These are phyloP conservation scores for Penicillium herquei DNA, from an alignment of 495 filamentous ascomycete species.

Conservation along the genomic window DNA sequence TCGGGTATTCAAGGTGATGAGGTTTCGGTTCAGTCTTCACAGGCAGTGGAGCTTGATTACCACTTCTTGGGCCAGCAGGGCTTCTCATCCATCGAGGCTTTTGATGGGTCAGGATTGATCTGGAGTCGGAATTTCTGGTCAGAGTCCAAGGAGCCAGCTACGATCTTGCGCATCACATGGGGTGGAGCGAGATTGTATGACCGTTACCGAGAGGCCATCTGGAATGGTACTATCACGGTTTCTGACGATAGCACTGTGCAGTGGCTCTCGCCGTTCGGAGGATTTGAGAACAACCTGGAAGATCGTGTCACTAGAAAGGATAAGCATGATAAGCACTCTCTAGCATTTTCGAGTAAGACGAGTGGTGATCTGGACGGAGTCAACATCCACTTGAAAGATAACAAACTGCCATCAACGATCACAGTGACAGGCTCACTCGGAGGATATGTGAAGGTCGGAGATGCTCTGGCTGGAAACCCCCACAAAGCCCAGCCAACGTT, in stretches of 20 bases:
- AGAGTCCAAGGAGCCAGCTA: slow-evolving; percentile 9
- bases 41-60: slow-evolving; percentile 14
- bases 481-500: slow-evolving; percentile 27
- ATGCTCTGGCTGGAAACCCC: slow-evolving; percentile 21
- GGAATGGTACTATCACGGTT: slow-evolving; percentile 15
- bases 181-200: slow-evolving; percentile 22
- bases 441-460: slow-evolving; percentile 33
- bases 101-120: slow-evolving; percentile 16
- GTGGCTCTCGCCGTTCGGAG: slow-evolving; percentile 12
- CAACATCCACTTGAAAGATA: slow-evolving; percentile 27
- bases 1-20: slow-evolving; percentile 23
- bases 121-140: slow-evolving; percentile 17
- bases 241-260: neutral
- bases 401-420: slow-evolving; percentile 2
- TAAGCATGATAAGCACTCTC: neutral
- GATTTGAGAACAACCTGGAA: slow-evolving; percentile 17
- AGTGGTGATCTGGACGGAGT: slow-evolving; percentile 26
- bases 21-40: neutral
- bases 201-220: slow-evolving; percentile 24
- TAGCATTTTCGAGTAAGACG: slow-evolving; percentile 23
- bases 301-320: slow-evolving; percentile 6
- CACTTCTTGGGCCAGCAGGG: slow-evolving; percentile 19
- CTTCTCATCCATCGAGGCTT: slow-evolving; percentile 26
- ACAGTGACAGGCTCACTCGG: slow-evolving; percentile 20
- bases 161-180: slow-evolving; percentile 18